Base-by-base conservation (phyloP, 768 basidiomycete species). In the Psilocybe tampanensis region DNA sequence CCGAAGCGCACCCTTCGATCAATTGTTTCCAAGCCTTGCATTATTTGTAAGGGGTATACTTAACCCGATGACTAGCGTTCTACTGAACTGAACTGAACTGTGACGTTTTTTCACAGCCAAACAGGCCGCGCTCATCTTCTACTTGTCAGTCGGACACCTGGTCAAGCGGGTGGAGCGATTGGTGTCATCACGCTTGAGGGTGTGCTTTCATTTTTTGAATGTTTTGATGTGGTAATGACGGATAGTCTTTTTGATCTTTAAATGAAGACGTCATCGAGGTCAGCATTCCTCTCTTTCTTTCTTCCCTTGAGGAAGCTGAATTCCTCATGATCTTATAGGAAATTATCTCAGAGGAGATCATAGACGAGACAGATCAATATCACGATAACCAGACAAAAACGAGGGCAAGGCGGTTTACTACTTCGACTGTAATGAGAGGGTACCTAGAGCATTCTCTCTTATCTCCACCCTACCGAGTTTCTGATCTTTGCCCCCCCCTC, bases 21-120 rank as follows among this genome's bases (percentile, higher is more conserved):
- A 96, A 92, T 65, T 97, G 92, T 65, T 94, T 97, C 76, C 93
- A 98, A 69, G 94, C 94, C 0, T 73, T 98, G 32, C 93, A 98
- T 69, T 96, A 95, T 67, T 95, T 92, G 90, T 91, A 65, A 33
- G n/a, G n/a, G n/a, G n/a, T n/a, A n/a, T n/a, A n/a, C n/a, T n/a
- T n/a, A n/a, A n/a, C n/a, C n/a, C n/a, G n/a, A n/a, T n/a, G n/a
- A n/a, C n/a, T n/a, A n/a, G n/a, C n/a, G n/a, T n/a, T n/a, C n/a
- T n/a, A n/a, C n/a, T 29, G 29, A 29, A 29, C 9, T 29, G 5
- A 29, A 29, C 9, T 29, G 9, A 5, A 5, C 29, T 4, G 5
- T 49, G 11, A 41, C 36, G 29, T 45, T 54, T n/a, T 23, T 21
- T 17, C 13, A 9, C 43, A 92, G 90, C 75, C 96, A 97, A 80